These are phyloP conservation scores for Saprolegnia parasitica DNA, from an alignment of 352 stramenopile species.

Conservation along the genomic window DNA sequence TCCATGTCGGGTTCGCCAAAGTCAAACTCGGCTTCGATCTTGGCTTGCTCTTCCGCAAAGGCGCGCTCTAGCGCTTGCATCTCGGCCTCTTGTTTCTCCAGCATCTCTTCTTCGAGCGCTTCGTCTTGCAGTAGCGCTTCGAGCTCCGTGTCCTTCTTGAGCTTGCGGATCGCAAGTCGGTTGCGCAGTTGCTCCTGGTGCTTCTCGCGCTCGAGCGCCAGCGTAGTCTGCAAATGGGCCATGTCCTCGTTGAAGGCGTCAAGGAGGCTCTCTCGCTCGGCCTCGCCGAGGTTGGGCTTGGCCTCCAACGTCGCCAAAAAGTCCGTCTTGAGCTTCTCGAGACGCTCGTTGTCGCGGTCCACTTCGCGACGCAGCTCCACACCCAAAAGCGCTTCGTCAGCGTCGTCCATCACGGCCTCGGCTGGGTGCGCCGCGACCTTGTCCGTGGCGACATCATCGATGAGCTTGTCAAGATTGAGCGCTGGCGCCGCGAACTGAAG, in stretches of 20 bases:
- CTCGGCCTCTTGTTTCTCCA: conserved; percentile 22
- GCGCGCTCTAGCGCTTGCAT: conserved; percentile 16
- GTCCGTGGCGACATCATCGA: background rate
- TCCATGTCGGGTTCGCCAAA: background rate
- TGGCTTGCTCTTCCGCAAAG: conserved; percentile 28
- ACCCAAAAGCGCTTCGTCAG: conserved; percentile 19
- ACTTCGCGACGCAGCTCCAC: conserved; percentile 27
- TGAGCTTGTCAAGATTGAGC: conserved; percentile 21
- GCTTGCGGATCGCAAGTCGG: conserved; percentile 32
- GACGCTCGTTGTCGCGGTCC: background rate
- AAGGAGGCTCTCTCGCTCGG: conserved; percentile 47
- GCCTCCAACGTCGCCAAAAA: conserved; percentile 42
- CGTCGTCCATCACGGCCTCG: conserved; percentile 4
- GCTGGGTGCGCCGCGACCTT: background rate
- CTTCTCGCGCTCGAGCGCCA: conserved; percentile 50
- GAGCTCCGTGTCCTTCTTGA: conserved; percentile 10
- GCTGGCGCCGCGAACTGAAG: conserved; percentile 5
- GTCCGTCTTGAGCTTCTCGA: conserved; percentile 35
- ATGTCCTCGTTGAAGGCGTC: conserved; percentile 54
- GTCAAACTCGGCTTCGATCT: conserved; percentile 24
- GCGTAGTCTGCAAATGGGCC: conserved; percentile 38
- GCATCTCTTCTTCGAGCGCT: conserved; percentile 19
- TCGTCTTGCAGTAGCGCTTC: conserved; percentile 21
- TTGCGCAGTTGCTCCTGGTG: conserved; percentile 39
- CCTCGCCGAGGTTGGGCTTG: conserved; percentile 38